Conservation (phyloP, 2,329 filamentous ascomycete species). For the Thermoascus crustaceus region DNA sequence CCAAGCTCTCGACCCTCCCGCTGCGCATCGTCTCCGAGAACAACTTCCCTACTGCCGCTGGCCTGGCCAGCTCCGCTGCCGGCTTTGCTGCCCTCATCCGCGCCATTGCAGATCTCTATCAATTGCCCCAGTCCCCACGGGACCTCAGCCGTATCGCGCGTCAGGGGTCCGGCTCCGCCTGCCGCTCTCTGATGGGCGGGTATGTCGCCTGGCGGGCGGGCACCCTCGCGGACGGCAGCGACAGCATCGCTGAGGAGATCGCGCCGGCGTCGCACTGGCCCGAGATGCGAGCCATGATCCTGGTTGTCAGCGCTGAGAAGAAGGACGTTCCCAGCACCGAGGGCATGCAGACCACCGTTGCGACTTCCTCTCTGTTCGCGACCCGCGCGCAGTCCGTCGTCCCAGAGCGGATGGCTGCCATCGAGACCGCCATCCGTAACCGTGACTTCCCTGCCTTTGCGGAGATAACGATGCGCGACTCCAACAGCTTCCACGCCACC, state of each 20-base stretch:
- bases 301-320: conserved; percentile 88
- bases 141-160: conserved; percentile 84
- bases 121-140: conserved; percentile 68
- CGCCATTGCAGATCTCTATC: conserved; percentile 82
- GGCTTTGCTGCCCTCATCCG: conserved; percentile 62
- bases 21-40: conserved; percentile 90
- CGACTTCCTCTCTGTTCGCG: conserved; percentile 79
- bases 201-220: conserved; percentile 95
- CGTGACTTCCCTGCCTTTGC: conserved; percentile 82
- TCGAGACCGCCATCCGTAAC: conserved; percentile 71
- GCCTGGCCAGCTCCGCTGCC: conserved; percentile 62
- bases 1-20: conserved; percentile 67
- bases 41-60: conserved; percentile 97
- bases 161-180: conserved; percentile 91
- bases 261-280: conserved; percentile 89
- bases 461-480: conserved; percentile 89
- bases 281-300: conserved; percentile 81
- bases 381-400: conserved; percentile 69
- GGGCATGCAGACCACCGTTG: conserved; percentile 95
- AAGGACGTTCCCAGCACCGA: conserved; percentile 89
- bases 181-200: conserved; percentile 84
- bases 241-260: conserved; percentile 82
- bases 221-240: conserved; percentile 63
- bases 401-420: conserved; percentile 70
- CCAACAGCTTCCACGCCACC: conserved; percentile 92